Conservation (phyloP, 108 stramenopile species). For the Bacterosira constricta region DNA sequence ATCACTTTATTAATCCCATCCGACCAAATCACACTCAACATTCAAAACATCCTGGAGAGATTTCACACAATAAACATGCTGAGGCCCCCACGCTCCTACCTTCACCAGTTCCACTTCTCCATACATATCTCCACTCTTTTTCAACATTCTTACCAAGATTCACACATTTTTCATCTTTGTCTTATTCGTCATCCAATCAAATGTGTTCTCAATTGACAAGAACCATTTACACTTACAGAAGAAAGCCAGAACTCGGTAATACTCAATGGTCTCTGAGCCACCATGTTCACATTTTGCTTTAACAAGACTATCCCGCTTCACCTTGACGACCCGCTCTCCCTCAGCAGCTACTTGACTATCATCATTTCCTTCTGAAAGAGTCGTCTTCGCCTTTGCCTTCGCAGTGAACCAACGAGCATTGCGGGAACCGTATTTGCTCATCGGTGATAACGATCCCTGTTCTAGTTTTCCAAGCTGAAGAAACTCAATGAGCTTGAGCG, state of each 20-base stretch:
- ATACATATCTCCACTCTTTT: too few species aligned
- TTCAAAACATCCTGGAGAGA: too few species aligned
- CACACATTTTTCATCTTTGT: constrained; percentile 4
- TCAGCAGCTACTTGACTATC: background rate
- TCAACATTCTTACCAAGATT: constrained; percentile 18
- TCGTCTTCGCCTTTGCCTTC: background rate
- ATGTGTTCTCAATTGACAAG: background rate
- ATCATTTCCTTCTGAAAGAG: background rate
- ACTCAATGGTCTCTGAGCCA: background rate
- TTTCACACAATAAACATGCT: too few species aligned
- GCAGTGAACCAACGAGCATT: background rate
- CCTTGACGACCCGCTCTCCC: background rate
- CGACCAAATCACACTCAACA: too few species aligned
- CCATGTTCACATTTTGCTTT: background rate
- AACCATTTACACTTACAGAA: constrained; percentile 36
- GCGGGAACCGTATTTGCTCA: too few species aligned
- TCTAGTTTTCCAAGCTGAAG: constrained; percentile 19
- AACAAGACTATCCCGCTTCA: constrained; percentile 15
- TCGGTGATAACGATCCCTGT: background rate
- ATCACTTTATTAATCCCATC: too few species aligned
- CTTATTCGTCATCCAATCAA: background rate
- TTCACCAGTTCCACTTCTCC: too few species aligned
- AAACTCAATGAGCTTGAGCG: constrained; percentile 17
- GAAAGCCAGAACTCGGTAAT: constrained; percentile 28
- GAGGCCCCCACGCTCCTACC: too few species aligned